A percentile compares a stretch with the other conserved stretches of the same genome.
These are phyloP conservation scores for Mycena vulgaris DNA, from an alignment of 768 basidiomycete genomes.

Conservation along the genomic window DNA sequence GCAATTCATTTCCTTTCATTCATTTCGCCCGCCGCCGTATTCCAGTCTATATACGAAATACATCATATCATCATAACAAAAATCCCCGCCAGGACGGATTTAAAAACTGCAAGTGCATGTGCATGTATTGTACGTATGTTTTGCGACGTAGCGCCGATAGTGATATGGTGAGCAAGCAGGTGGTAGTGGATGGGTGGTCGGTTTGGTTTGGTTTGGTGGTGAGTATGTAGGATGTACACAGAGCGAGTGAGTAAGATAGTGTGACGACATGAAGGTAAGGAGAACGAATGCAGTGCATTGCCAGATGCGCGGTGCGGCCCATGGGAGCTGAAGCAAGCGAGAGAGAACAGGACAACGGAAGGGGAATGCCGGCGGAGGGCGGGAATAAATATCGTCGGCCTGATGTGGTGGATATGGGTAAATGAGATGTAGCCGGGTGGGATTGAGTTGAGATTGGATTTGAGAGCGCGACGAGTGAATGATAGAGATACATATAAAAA, in stretches of 20 bases:
- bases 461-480: too few relatives aligned
- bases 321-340: neutral
- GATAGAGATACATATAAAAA: neutral
- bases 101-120: too few relatives aligned
- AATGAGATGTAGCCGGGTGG: too few relatives aligned
- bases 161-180: neutral
- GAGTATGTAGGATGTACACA: neutral
- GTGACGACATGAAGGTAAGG: neutral
- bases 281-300: conserved; percentile 5
- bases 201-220: neutral
- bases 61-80: neutral
- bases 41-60: conserved; percentile 18
- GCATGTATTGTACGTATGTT: neutral
- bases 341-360: conserved; percentile 14
- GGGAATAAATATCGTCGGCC: conserved; percentile 24
- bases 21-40: neutral
- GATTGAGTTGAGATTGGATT: too few relatives aligned
- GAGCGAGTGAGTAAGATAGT: neutral
- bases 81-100: neutral
- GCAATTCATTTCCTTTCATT: conserved; percentile 6
- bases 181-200: neutral
- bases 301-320: conserved; percentile 23
- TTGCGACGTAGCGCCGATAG: too few relatives aligned
- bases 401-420: neutral
- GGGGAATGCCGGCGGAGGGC: conserved; percentile 3